These are phyloP conservation scores for Hibiscus trionum DNA, from an alignment of 345 rosid genomes.

Conservation along the genomic window DNA sequence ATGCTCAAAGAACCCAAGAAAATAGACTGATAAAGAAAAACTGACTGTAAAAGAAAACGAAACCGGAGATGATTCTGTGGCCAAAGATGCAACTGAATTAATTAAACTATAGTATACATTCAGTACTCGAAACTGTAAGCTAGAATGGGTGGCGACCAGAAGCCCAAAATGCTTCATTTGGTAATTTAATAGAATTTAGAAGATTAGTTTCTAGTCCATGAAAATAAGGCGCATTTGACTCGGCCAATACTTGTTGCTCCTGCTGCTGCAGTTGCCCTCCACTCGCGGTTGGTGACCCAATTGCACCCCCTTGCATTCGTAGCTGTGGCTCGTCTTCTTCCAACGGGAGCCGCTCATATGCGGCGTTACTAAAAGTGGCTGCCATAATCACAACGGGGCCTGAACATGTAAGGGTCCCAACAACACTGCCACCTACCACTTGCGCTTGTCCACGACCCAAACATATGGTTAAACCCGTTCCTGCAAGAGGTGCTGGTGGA, in stretches of 20 bases:
- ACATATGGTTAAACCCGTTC: conserved; percentile 90
- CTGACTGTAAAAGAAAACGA: neutral
- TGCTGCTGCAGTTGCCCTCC: conserved; percentile 33
- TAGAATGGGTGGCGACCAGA: conserved; percentile 64
- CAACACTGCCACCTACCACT: conserved; percentile 94
- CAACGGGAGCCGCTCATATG: conserved; percentile 89
- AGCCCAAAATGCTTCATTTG: conserved; percentile 76
- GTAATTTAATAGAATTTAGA: conserved; percentile 75
- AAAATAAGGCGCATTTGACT: conserved; percentile 40
- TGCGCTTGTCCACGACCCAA: conserved; percentile 94
- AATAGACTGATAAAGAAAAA: neutral
- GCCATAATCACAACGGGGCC: conserved; percentile 97
- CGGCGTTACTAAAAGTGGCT: conserved; percentile 96
- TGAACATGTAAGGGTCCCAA: conserved; percentile 70
- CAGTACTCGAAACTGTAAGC: neutral
- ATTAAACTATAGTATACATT: neutral
- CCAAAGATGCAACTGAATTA: conserved; percentile 17
- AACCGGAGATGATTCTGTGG: neutral
- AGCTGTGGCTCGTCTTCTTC: conserved; percentile 82
- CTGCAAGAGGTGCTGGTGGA: conserved; percentile 93
- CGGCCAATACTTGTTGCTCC: conserved; percentile 40
- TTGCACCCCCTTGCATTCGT: conserved; percentile 51
- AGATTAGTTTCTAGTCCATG: conserved; percentile 92
- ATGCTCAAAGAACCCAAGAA: conserved; percentile 16
- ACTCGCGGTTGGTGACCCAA: conserved; percentile 52